phyloP scores from a whole-genome alignment of 345 rosid genomes.

The Populus pruinosa region DNA sequence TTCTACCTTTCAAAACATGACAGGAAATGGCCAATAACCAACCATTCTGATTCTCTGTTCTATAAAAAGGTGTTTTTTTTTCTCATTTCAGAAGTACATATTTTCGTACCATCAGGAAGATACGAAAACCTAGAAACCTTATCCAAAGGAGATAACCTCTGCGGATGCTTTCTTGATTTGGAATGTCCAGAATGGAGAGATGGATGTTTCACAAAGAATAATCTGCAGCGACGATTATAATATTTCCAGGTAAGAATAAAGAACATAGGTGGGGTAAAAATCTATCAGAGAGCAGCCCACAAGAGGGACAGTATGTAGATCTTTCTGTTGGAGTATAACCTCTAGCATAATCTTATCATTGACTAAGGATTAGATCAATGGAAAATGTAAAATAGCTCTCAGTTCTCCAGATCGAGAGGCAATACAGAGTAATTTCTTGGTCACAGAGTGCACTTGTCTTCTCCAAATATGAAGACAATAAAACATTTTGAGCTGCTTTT shows the following conservation, averaged over 20 bases:
- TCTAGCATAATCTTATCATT: not conserved
- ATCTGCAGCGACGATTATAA: constrained; percentile 4
- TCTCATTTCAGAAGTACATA: not conserved
- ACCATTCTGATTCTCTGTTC: not conserved
- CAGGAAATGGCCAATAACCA: not conserved
- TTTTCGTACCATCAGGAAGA: constrained; percentile 4
- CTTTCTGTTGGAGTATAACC: not conserved
- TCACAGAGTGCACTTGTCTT: not conserved
- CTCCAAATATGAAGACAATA: not conserved
- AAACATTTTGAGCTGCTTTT: no score
- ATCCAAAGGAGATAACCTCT: not conserved
- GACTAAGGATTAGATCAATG: not conserved
- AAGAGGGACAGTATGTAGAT: not conserved
- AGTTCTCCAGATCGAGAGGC: not conserved
- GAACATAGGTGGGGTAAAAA: not conserved
- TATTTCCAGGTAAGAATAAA: not conserved
- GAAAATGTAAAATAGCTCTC: not conserved
- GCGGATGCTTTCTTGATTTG: not conserved
- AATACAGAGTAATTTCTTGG: not conserved
- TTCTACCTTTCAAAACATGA: not conserved
- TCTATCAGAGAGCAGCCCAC: not conserved
- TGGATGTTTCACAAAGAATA: constrained; percentile 1
- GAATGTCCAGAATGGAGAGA: not conserved
- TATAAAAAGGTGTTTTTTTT: not conserved
- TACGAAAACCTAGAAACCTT: constrained; percentile 4